Evolutionary conservation across 169 alveolate genomes (phyloP).

Genomic region (Amoebophrya sp.): DNA sequence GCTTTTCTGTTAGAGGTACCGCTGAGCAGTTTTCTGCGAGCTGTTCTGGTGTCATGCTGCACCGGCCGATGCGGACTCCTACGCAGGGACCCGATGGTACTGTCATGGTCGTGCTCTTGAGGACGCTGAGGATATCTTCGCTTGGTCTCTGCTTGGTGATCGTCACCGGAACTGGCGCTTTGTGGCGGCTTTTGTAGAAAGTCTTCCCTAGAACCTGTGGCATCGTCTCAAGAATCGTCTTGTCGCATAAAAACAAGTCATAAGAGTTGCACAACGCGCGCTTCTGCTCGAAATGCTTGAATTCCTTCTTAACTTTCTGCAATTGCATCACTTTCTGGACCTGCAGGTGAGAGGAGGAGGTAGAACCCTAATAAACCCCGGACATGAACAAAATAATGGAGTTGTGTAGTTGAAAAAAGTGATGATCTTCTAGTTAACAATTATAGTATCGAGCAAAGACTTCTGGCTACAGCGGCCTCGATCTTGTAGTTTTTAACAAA

Average conservation of each 20-base stretch:
- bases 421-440: too few species aligned
- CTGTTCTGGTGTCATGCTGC: neutral
- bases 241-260: constrained; percentile 53
- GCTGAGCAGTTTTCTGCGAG: neutral
- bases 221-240: constrained; percentile 50
- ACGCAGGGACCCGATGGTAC: neutral
- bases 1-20: too few species aligned
- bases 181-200: constrained; percentile 19
- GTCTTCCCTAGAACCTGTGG: constrained; percentile 52
- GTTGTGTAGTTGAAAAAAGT: too few species aligned
- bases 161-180: neutral
- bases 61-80: neutral
- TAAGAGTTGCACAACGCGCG: constrained; percentile 44
- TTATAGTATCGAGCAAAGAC: too few species aligned
- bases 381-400: too few species aligned
- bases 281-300: constrained; percentile 46
- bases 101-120: neutral
- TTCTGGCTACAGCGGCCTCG: too few species aligned
- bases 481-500: too few species aligned
- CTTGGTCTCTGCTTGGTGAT: neutral
- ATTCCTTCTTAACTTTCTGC: constrained; percentile 48
- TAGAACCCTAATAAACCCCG: too few species aligned
- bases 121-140: neutral
- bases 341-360: too few species aligned
- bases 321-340: constrained; percentile 43